phyloP scores from a whole-genome alignment of 1,284 basidiomycete species.

The Pisolithus thermaeus region DNA sequence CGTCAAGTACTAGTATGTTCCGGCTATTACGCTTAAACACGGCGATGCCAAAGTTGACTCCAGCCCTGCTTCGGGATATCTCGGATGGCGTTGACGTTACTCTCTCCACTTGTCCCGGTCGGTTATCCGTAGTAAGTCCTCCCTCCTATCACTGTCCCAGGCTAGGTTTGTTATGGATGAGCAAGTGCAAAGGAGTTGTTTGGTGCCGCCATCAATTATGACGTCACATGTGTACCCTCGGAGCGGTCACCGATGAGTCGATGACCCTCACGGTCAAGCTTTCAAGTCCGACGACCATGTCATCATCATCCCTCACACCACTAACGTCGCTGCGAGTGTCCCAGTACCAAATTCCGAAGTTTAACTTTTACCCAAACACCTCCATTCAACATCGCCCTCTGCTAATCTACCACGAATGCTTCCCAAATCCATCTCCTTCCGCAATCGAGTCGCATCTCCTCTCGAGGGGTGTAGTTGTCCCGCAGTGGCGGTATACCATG shows the following conservation, averaged over 20 bases:
- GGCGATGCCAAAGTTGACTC: background rate
- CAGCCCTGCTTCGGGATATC: background rate
- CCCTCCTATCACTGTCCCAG: too few relatives aligned
- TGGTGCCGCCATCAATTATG: background rate
- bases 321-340: constrained; percentile 1
- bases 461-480: constrained; percentile 31
- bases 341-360: background rate
- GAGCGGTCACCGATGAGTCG: too few relatives aligned
- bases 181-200: too few relatives aligned
- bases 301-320: background rate
- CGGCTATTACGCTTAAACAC: background rate
- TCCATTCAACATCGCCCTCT: constrained; percentile 10
- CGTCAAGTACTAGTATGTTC: background rate
- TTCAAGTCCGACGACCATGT: background rate
- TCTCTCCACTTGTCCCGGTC: too few relatives aligned
- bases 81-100: background rate
- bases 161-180: too few relatives aligned
- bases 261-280: too few relatives aligned
- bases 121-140: too few relatives aligned
- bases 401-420: constrained; percentile 13
- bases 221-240: constrained; percentile 5
- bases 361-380: constrained; percentile 4
- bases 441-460: constrained; percentile 29
- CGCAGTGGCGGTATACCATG: constrained; percentile 38
- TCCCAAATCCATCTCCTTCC: constrained; percentile 12